Evolutionary conservation across 2,329 filamentous ascomycete species (phyloP).

Genomic region (Exophiala phaeomuriformis): DNA sequence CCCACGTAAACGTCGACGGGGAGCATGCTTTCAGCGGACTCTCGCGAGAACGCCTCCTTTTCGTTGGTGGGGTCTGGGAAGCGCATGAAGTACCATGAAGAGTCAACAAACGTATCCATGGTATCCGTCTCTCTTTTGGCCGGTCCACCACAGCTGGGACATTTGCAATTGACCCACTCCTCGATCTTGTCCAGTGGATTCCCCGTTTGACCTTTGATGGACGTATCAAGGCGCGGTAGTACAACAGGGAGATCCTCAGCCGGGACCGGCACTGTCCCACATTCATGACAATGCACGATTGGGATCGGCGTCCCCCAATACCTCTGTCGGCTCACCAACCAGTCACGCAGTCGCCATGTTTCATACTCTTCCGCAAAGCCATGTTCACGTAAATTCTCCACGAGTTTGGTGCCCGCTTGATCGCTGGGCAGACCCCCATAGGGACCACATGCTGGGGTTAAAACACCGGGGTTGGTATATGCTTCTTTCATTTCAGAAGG

Average conservation of each 20-base stretch:
- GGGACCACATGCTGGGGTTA: slow-evolving; percentile 58
- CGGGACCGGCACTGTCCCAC: slow-evolving; percentile 73
- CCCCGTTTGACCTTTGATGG: slow-evolving; percentile 60
- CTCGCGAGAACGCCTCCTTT: slow-evolving; percentile 54
- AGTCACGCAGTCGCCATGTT: slow-evolving; percentile 77
- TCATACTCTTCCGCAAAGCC: slow-evolving; percentile 57
- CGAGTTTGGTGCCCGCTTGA: slow-evolving; percentile 55
- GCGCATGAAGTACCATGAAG: slow-evolving; percentile 85
- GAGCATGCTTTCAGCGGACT: slow-evolving; percentile 49
- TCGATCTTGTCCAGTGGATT: slow-evolving; percentile 67
- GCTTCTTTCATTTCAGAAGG: slow-evolving; percentile 42
- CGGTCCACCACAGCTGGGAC: slow-evolving; percentile 60
- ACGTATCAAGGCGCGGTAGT: slow-evolving; percentile 61
- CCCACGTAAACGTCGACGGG: slow-evolving; percentile 86
- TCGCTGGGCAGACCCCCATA: slow-evolving; percentile 59
- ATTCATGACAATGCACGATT: slow-evolving; percentile 70
- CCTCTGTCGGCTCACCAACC: slow-evolving; percentile 84
- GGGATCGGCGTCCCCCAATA: slow-evolving; percentile 91
- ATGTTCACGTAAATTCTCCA: slow-evolving; percentile 43
- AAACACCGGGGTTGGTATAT: slow-evolving; percentile 58
- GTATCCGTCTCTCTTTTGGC: slow-evolving; percentile 84
- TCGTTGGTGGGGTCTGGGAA: slow-evolving; percentile 66
- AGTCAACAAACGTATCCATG: slow-evolving; percentile 95
- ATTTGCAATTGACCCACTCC: slow-evolving; percentile 67
- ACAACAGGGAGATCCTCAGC: slow-evolving; percentile 67